Evolutionary conservation across 441 rosid species (phyloP).

Genomic region (Monsonia emarginata): DNA sequence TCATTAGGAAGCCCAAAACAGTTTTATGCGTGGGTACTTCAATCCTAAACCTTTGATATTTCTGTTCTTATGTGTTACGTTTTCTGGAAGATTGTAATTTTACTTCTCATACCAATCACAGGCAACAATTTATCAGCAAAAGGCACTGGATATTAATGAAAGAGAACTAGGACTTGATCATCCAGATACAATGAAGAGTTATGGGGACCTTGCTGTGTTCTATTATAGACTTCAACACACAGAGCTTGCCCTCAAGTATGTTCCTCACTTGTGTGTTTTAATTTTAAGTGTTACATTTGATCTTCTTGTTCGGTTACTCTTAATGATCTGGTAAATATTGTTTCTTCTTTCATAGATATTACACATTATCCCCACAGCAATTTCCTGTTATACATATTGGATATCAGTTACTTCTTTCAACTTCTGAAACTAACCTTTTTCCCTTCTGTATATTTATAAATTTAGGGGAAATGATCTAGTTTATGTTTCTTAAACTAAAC

Average conservation of each 20-base stretch:
- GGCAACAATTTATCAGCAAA: slow-evolving; percentile 82
- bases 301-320: not conserved
- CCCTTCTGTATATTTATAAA: not conserved
- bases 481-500: not conserved
- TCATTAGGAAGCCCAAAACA: not conserved
- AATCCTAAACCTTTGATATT: not conserved
- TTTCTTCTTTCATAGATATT: not conserved
- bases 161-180: slow-evolving; percentile 87
- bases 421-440: not conserved
- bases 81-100: slow-evolving; percentile 17
- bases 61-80: slow-evolving; percentile 7
- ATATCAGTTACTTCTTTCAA: not conserved
- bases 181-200: slow-evolving; percentile 83
- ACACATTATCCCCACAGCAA: not conserved
- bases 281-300: not conserved
- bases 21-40: not conserved
- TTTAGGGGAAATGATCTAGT: not conserved
- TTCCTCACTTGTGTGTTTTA: slow-evolving; percentile 8
- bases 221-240: slow-evolving; percentile 84
- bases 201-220: slow-evolving; percentile 75
- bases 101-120: slow-evolving; percentile 29
- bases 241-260: slow-evolving; percentile 77
- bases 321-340: not conserved
- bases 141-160: slow-evolving; percentile 74
- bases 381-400: not conserved